Conservation (phyloP, 176 grass and related monocot genomes). For the Carex parvula region DNA sequence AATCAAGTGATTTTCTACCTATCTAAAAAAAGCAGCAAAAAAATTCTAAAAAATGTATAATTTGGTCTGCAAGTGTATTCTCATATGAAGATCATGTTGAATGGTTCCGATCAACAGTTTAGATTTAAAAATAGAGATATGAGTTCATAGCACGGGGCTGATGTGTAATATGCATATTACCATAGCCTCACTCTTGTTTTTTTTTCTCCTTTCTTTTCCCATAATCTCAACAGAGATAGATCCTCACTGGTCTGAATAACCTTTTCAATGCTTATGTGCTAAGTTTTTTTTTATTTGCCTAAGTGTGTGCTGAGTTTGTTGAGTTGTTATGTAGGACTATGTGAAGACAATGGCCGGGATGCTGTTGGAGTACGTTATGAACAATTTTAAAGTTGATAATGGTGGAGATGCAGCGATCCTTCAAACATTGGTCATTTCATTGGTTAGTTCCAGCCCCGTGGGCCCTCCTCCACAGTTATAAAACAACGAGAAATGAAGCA, state of each 20-base stretch:
- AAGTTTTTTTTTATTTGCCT: too few relatives aligned
- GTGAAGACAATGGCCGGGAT: conserved; percentile 59
- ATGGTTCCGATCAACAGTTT: too few relatives aligned
- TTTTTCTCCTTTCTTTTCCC: not conserved
- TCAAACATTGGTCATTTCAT: conserved; percentile 79
- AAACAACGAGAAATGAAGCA: not conserved
- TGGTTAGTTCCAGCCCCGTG: conserved; percentile 48
- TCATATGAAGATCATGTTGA: too few relatives aligned
- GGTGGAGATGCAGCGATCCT: conserved; percentile 58
- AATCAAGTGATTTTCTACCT: too few relatives aligned
- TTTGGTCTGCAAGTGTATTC: too few relatives aligned
- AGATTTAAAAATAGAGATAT: too few relatives aligned
- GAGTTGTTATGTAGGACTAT: conserved; percentile 41
- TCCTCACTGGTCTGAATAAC: not conserved
- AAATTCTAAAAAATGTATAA: too few relatives aligned
- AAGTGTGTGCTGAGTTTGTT: not conserved
- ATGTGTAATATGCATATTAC: too few relatives aligned
- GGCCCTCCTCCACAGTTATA: too few relatives aligned
- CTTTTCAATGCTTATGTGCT: not conserved
- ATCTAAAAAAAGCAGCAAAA: too few relatives aligned
- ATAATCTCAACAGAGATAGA: not conserved
- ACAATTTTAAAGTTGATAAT: conserved; percentile 84
- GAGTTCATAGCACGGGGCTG: too few relatives aligned
- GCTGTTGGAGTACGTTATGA: conserved; percentile 79
- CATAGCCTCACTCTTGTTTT: not conserved